Conservation (phyloP, 2,329 filamentous ascomycete species). For the Coleophoma crateriformis region DNA sequence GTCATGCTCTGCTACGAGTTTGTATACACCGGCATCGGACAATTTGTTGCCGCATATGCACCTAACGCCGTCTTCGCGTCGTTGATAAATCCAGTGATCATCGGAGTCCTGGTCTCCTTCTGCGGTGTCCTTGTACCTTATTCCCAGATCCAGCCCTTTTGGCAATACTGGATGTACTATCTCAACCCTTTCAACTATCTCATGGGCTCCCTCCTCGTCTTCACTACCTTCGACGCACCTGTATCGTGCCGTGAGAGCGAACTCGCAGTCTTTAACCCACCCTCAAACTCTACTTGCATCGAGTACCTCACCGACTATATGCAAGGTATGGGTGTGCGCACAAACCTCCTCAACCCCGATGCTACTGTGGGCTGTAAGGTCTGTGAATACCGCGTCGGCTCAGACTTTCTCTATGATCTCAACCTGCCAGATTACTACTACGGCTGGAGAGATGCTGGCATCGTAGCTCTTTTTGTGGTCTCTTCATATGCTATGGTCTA, state of each 20-base stretch:
- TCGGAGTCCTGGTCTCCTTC: conserved; percentile 60
- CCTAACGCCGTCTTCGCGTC: conserved; percentile 56
- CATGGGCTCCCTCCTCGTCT: conserved; percentile 49
- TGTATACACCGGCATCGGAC: conserved; percentile 54
- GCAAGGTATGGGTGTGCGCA: conserved; percentile 35
- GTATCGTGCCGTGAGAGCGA: conserved; percentile 44
- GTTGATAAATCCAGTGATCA: conserved; percentile 49
- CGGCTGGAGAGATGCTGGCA: conserved; percentile 60
- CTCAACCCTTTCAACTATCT: conserved; percentile 58
- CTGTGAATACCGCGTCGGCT: conserved; percentile 52
- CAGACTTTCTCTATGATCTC: conserved; percentile 53
- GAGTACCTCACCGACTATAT: conserved; percentile 52
- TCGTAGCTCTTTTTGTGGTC: conserved; percentile 37
- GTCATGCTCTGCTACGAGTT: conserved; percentile 56
- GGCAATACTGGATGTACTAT: conserved; percentile 47
- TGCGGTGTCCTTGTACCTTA: conserved; percentile 73
- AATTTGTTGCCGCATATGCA: conserved; percentile 57
- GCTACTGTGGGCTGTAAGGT: conserved; percentile 50
- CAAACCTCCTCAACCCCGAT: conserved; percentile 54
- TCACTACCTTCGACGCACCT: conserved; percentile 47
- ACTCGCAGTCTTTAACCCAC: conserved; percentile 35
- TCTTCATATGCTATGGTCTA: conserved; percentile 37
- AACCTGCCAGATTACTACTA: conserved; percentile 57
- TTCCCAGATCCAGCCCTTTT: conserved; percentile 55
- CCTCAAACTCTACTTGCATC: conserved; percentile 44